phyloP scores from a whole-genome alignment of 768 basidiomycete genomes.

The Amyloporia xantha region DNA sequence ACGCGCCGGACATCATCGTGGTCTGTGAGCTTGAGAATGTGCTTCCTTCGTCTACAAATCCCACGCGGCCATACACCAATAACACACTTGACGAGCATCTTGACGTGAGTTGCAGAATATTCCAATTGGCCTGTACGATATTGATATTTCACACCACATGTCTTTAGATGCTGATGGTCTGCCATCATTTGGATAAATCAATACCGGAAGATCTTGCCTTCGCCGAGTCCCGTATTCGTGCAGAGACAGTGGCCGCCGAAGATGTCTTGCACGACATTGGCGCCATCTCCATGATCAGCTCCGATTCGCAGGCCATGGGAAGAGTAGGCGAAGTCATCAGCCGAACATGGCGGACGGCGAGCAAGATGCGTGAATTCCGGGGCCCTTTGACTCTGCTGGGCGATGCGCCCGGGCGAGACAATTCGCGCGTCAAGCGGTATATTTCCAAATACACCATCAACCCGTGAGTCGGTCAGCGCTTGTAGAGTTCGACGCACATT shows the following conservation, averaged over 20 bases:
- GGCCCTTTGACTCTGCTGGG: constrained; percentile 70
- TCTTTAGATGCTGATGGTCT: constrained; percentile 96
- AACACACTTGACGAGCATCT: constrained; percentile 97
- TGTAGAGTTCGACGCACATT: background rate
- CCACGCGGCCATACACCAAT: constrained; percentile 83
- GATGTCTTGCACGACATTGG: constrained; percentile 91
- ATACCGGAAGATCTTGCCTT: constrained; percentile 93
- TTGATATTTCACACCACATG: background rate
- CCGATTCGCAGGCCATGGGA: constrained; percentile 98
- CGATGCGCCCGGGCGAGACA: constrained; percentile 68
- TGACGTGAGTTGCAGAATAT: constrained; percentile 52
- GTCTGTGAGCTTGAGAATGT: constrained; percentile 88
- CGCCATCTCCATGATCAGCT: constrained; percentile 94
- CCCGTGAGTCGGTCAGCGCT: constrained; percentile 61
- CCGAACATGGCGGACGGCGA: constrained; percentile 94
- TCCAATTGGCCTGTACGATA: background rate
- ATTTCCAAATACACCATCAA: constrained; percentile 97
- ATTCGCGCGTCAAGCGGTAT: constrained; percentile 90
- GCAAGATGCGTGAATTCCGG: constrained; percentile 79
- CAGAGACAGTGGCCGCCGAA: constrained; percentile 95
- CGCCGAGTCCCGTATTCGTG: constrained; percentile 94
- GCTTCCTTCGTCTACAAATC: constrained; percentile 94
- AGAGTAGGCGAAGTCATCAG: constrained; percentile 91
- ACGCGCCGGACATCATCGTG: constrained; percentile 98
- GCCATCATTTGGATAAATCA: constrained; percentile 89